phyloP scores from a whole-genome alignment of 2,329 filamentous ascomycete genomes.

The Aspergillus sp. region DNA sequence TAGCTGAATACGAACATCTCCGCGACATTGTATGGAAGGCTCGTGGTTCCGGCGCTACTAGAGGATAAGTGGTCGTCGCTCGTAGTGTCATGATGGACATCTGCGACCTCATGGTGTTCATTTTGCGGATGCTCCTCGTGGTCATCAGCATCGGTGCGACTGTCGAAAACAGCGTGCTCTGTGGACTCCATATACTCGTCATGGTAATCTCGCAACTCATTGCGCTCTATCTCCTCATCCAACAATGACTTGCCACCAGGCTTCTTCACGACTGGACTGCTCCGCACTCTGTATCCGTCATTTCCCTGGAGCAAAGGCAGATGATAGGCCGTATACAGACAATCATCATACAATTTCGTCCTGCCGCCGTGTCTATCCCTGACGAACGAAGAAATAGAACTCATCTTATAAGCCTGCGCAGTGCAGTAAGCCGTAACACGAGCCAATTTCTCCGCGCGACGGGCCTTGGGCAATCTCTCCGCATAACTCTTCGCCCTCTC shows the following conservation, averaged over 20 bases:
- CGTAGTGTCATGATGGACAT: conserved; percentile 10
- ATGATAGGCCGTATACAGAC: conserved; percentile 93
- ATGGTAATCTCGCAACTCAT: conserved; percentile 82
- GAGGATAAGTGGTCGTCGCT: conserved; percentile 31
- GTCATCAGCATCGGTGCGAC: conserved; percentile 23
- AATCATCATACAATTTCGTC: conserved; percentile 97
- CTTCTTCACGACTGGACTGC: conserved; percentile 87
- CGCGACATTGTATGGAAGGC: conserved; percentile 67
- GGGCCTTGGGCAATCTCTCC: conserved; percentile 83
- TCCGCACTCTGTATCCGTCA: conserved; percentile 84
- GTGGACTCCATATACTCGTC: conserved; percentile 77
- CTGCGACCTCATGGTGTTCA: conserved; percentile 22
- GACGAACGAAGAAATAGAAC: conserved; percentile 82
- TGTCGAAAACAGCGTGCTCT: conserved; percentile 46
- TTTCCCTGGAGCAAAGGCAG: conserved; percentile 80
- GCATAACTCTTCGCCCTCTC: conserved; percentile 82
- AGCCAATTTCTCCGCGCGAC: conserved; percentile 82
- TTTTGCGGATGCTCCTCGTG: conserved; percentile 19
- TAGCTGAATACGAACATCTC: conserved; percentile 98
- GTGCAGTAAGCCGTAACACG: conserved; percentile 95
- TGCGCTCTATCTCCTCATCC: conserved; percentile 94
- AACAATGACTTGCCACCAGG: conserved; percentile 89
- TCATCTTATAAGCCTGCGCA: conserved; percentile 88
- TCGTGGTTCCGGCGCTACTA: conserved; percentile 59
- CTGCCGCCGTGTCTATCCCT: conserved; percentile 83